A percentile compares a stretch with the other conserved stretches of the same genome.
Evolutionary conservation across 148 eudicot species (phyloP).

Genomic region (Fagopyrum tataricum): DNA sequence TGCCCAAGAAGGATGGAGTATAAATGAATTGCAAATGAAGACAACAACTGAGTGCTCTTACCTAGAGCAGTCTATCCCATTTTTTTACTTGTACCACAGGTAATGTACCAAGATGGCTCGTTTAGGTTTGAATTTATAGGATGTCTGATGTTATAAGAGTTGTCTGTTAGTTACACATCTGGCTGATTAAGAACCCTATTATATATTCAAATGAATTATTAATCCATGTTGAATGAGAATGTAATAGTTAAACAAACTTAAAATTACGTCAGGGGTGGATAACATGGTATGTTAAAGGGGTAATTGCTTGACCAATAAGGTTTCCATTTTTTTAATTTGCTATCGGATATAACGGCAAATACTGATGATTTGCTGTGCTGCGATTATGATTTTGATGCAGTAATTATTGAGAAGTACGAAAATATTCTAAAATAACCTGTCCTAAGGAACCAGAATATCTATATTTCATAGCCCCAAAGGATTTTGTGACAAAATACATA

Average conservation of each 20-base stretch:
- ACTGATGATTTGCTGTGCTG: background rate
- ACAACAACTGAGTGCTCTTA: slow-evolving; percentile 85
- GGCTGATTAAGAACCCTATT: background rate
- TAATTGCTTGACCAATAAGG: background rate
- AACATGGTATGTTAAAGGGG: background rate
- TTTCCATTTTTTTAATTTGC: background rate
- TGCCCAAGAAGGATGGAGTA: slow-evolving; percentile 66
- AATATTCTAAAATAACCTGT: background rate
- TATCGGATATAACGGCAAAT: background rate
- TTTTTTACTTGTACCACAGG: slow-evolving; percentile 96
- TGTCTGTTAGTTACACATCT: background rate
- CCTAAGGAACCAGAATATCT: background rate
- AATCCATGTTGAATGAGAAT: background rate
- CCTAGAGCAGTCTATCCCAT: slow-evolving; percentile 62
- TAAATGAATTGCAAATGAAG: slow-evolving; percentile 85
- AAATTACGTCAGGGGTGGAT: background rate
- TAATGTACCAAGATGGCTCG: slow-evolving; percentile 16
- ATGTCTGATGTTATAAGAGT: background rate
- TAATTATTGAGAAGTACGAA: background rate
- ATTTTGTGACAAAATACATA: too few species aligned
- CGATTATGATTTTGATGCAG: background rate
- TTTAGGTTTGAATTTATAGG: background rate
- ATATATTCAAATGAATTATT: background rate
- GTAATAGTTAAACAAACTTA: background rate
- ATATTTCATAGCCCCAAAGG: too few species aligned